Conservation (phyloP, 192 early-diverging fungal species). For the Pilobolus umbonatus region DNA sequence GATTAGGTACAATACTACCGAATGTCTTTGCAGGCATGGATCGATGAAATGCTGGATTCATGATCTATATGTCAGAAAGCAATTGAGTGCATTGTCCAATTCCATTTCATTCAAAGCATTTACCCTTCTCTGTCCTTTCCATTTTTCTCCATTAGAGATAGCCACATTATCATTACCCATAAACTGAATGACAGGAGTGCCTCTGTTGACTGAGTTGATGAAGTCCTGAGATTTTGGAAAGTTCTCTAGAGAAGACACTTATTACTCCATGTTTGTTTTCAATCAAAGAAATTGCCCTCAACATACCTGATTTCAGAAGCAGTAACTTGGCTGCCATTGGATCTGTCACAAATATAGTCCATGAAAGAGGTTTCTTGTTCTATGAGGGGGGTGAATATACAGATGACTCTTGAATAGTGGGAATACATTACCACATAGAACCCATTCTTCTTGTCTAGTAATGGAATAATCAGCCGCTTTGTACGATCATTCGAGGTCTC, state of each 20-base stretch:
- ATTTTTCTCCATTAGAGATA: not conserved
- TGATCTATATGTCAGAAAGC: no score
- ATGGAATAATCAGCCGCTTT: not conserved
- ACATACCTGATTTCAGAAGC: constrained; percentile 4
- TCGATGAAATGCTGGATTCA: constrained; percentile 21
- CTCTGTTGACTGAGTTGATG: not conserved
- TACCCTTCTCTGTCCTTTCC: not conserved
- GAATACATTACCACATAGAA: constrained; percentile 6
- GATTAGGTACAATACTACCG: not conserved
- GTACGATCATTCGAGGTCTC: not conserved
- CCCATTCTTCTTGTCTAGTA: not conserved
- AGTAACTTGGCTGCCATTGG: not conserved
- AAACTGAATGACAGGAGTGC: constrained; percentile 1
- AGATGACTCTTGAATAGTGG: not conserved
- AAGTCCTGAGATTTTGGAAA: constrained; percentile 2
- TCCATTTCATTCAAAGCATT: no score
- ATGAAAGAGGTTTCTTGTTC: not conserved
- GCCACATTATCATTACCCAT: constrained; percentile 18
- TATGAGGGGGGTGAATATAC: not conserved
- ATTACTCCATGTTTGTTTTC: not conserved
- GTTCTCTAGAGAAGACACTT: not conserved
- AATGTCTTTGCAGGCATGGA: constrained; percentile 20
- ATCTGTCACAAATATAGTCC: constrained; percentile 4
- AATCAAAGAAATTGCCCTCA: not conserved
- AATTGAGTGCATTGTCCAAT: no score